Evolutionary conservation across 2,329 filamentous ascomycete species (phyloP).

Genomic region (Calonectria leucothoes): DNA sequence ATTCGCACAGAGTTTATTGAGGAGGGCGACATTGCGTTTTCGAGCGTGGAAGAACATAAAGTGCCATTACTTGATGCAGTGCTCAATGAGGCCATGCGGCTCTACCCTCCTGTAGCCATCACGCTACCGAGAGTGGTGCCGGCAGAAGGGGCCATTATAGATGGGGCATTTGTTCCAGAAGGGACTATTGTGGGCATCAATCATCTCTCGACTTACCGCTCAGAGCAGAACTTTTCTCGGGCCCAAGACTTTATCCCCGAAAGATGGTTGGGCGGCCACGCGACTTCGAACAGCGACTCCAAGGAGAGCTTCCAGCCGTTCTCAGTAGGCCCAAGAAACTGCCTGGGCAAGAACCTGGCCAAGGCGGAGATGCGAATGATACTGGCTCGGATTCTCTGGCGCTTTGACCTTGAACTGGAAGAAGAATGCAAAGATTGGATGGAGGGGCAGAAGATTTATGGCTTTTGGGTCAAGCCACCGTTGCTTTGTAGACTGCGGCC

Average conservation of each 20-base stretch:
- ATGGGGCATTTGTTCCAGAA: conserved; percentile 28
- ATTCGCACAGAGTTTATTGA: conserved; percentile 15
- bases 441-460: conserved; percentile 31
- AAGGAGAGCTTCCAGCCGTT: conserved; percentile 32
- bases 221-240: conserved; percentile 20
- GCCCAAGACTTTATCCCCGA: conserved; percentile 24
- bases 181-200: conserved; percentile 32
- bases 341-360: conserved; percentile 34
- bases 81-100: conserved; percentile 29
- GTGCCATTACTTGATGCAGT: conserved; percentile 30
- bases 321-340: conserved; percentile 29
- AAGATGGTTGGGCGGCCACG: conserved; percentile 21
- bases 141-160: conserved; percentile 19
- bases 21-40: conserved; percentile 19
- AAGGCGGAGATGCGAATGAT: conserved; percentile 33
- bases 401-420: conserved; percentile 31
- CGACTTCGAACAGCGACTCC: not conserved
- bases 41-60: conserved; percentile 1
- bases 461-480: conserved; percentile 36
- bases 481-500: conserved; percentile 19
- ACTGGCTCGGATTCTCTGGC: conserved; percentile 30
- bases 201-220: conserved; percentile 29
- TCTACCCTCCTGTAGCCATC: conserved; percentile 33
- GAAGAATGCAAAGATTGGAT: conserved; percentile 25
- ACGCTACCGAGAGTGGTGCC: conserved; percentile 31